These are phyloP conservation scores for Chaetomiaceae sp. DNA, from an alignment of 2,329 filamentous ascomycete species.

Conservation along the genomic window DNA sequence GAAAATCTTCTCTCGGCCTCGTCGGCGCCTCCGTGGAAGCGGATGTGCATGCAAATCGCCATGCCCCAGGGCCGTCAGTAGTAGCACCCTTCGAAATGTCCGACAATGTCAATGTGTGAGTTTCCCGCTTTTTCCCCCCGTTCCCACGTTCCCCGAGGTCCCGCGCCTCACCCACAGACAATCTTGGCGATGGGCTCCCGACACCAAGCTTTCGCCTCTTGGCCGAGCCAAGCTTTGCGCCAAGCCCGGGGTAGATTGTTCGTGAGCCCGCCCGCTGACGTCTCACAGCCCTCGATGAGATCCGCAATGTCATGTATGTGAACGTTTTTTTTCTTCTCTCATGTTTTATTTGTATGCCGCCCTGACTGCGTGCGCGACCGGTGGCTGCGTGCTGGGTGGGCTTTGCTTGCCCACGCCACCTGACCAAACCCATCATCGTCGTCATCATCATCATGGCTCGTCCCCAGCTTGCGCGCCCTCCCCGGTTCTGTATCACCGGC, in stretches of 20 bases:
- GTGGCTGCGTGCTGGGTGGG: too few relatives aligned
- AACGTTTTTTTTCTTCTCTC: neutral
- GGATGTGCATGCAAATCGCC: conserved; percentile 15
- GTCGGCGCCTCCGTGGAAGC: neutral
- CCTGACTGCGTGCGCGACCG: neutral
- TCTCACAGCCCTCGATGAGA: conserved; percentile 33
- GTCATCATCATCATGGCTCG: neutral
- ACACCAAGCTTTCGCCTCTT: conserved; percentile 22
- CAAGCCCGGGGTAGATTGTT: conserved; percentile 26
- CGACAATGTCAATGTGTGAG: conserved; percentile 29
- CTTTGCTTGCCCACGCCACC: neutral
- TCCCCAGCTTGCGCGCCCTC: neutral
- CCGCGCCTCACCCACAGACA: neutral
- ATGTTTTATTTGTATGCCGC: neutral
- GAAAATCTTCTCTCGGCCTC: neutral
- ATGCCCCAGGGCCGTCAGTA: conserved; percentile 11
- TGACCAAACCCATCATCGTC: neutral
- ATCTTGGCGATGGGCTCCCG: conserved; percentile 21
- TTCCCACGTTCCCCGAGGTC: too few relatives aligned
- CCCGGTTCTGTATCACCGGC: conserved; percentile 5
- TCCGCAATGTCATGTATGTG: conserved; percentile 34
- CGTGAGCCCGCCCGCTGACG: conserved; percentile 24
- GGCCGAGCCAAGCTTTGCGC: conserved; percentile 28
- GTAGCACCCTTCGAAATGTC: conserved; percentile 17
- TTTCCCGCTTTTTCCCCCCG: too few relatives aligned